Evolutionary conservation across 495 filamentous ascomycete genomes (phyloP).

Genomic region (Neurospora sp.): DNA sequence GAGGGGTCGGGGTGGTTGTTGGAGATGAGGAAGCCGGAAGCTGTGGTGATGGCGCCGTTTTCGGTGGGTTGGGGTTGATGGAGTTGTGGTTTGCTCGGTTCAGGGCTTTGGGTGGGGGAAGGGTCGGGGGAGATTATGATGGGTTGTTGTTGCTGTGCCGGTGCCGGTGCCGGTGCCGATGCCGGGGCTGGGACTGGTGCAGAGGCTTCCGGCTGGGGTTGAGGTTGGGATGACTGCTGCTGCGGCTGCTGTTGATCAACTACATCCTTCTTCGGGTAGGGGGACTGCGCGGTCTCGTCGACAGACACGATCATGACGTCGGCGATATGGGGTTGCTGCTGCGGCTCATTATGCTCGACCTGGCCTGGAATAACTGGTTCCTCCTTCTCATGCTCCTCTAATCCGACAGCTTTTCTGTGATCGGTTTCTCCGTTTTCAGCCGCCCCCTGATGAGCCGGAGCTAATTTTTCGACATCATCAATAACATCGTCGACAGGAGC

Average conservation of each 20-base stretch:
- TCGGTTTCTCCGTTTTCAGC: not conserved
- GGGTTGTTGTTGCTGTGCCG: not conserved
- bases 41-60: constrained; percentile 1
- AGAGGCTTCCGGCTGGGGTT: not conserved
- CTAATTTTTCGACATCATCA: not conserved
- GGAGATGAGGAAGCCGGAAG: not conserved
- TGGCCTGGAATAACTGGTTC: not conserved
- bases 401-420: not conserved
- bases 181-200: too few species aligned
- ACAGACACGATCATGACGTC: constrained; percentile 3
- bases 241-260: not conserved
- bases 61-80: constrained; percentile 1
- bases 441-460: not conserved
- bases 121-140: not conserved
- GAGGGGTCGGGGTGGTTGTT: not conserved
- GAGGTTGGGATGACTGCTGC: not conserved
- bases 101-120: not conserved
- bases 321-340: not conserved
- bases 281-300: not conserved
- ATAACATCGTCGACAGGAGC: not conserved
- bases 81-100: not conserved
- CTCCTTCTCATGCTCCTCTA: not conserved
- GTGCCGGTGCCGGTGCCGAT: not conserved
- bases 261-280: not conserved
- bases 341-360: not conserved